Evolutionary conservation across 2,329 filamentous ascomycete species (phyloP), one percentile per base, ranked within the genome.

Genomic region (Emericellopsis atlantica): DNA sequence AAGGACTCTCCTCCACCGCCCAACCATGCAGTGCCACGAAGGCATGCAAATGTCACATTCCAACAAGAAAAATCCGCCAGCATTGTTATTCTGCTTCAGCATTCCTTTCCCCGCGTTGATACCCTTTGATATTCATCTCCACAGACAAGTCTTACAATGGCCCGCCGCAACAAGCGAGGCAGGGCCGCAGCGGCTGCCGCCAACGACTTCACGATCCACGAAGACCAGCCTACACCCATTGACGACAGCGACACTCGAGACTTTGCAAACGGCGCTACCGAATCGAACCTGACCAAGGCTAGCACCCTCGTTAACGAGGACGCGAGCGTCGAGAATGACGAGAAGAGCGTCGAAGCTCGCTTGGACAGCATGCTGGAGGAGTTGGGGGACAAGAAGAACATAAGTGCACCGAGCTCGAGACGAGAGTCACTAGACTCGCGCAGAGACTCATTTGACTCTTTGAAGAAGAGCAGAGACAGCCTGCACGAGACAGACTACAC

Each of bases 121-220:
- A 29, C 26, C 26, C 6, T 29, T 29, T 29, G 26, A 29, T 12
- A 34, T 32, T 29, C 9, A 42, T 47, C 44, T 48, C 33, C 37
- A 41, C 45, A 41, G 37, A 38, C 36, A 29, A 41, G 26, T 9
- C 26, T 42, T 37, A 43, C 41, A 36, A 52, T 52, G 51, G 48
- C 53, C 51, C 52, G 55, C 46, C 51, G 51, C 33, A 51, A 49
- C 15, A 52, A 47, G 45, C 49, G 45, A 38, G 48, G 22, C 15
- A 29, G 26, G 26, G 26, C 26, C 26, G 26, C 26, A 29, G 26
- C 26, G 6, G 26, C 26, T 29, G 24, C 52, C 42, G 60, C 67
- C 44, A 48, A 58, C 48, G 61, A 70, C 47, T 70, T 72, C 45
- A 54, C 67, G 8, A 71, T 67, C 47, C 65, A 67, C 58, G 57